Percentiles rank a stretch among this genome's conserved stretches.
Evolutionary conservation across 1,284 basidiomycete species (phyloP).

Genomic region (Hemileia vastatrix): DNA sequence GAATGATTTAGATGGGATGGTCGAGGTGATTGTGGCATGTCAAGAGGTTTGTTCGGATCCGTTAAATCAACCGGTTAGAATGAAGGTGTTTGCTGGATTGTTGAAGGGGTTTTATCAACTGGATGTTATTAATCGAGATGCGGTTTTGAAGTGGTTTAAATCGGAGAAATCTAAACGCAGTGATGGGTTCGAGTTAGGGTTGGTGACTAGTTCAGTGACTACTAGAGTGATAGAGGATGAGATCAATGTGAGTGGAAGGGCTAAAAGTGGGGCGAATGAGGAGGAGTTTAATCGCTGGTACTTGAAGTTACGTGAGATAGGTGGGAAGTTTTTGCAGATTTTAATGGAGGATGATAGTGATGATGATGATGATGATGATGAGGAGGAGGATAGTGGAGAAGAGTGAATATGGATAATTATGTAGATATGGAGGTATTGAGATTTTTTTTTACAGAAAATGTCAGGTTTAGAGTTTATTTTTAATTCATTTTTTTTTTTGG

Average conservation of each 20-base stretch:
- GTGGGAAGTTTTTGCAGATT: conserved; percentile 45
- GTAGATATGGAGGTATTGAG: too few relatives aligned
- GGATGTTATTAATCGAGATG: conserved; percentile 47
- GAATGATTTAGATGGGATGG: conserved; percentile 39
- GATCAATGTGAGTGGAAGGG: too few relatives aligned
- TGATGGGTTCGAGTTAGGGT: conserved; percentile 37
- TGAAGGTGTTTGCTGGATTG: conserved; percentile 42
- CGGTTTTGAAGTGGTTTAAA: conserved; percentile 46
- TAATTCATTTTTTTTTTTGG: too few relatives aligned
- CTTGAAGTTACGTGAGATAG: conserved; percentile 42
- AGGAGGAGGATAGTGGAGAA: too few relatives aligned
- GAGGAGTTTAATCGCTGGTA: too few relatives aligned
- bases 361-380: conserved; percentile 40
- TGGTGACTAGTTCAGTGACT: too few relatives aligned
- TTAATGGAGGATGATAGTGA: conserved; percentile 44
- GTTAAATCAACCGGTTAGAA: conserved; percentile 21
- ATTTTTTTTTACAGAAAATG: too few relatives aligned
- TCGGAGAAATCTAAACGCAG: conserved; percentile 27
- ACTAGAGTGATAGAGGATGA: too few relatives aligned
- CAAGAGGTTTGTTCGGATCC: conserved; percentile 38
- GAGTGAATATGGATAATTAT: too few relatives aligned
- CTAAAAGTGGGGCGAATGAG: too few relatives aligned
- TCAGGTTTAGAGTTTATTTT: too few relatives aligned
- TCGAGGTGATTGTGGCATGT: conserved; percentile 36
- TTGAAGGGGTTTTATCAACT: conserved; percentile 47